Conservation (phyloP, 1,284 basidiomycete species). For the Pholiota adiposa region DNA sequence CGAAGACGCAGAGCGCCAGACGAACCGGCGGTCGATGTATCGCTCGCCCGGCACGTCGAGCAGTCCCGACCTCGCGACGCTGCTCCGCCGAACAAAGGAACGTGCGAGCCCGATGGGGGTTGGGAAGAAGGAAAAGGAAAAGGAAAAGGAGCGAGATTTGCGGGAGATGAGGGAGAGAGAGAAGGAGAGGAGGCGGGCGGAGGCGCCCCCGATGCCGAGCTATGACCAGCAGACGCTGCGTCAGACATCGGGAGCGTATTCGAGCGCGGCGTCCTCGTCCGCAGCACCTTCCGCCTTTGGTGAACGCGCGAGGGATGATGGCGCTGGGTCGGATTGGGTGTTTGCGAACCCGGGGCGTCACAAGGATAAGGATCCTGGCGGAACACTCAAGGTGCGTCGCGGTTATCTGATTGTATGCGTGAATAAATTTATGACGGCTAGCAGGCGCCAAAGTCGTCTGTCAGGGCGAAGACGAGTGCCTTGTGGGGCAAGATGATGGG, state of each 20-base stretch:
- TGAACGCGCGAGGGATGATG: constrained; percentile 27
- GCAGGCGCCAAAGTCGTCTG: constrained; percentile 60
- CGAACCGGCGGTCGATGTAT: constrained; percentile 83
- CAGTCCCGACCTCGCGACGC: constrained; percentile 85
- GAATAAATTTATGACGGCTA: constrained; percentile 2
- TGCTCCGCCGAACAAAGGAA: constrained; percentile 81
- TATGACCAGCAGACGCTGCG: constrained; percentile 28
- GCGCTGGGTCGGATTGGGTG: constrained; percentile 57
- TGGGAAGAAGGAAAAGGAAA: constrained; percentile 32
- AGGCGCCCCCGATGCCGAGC: constrained; percentile 53
- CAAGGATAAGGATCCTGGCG: constrained; percentile 43
- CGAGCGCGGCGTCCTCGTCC: constrained; percentile 20
- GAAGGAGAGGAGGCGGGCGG: constrained; percentile 49
- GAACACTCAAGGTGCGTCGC: constrained; percentile 46
- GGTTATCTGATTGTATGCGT: not conserved
- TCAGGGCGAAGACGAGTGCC: constrained; percentile 76
- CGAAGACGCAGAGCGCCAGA: constrained; percentile 66
- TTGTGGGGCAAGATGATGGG: constrained; percentile 80
- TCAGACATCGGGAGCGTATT: constrained; percentile 25
- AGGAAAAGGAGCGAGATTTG: constrained; percentile 40
- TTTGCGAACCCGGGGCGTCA: constrained; percentile 43
- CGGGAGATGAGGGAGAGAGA: constrained; percentile 35
- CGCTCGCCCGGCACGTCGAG: constrained; percentile 86
- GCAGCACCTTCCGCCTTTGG: constrained; percentile 21
- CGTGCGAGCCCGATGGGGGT: constrained; percentile 48